phyloP scores from a whole-genome alignment of 2,329 filamentous ascomycete species.

The Trichoderma sp. region DNA sequence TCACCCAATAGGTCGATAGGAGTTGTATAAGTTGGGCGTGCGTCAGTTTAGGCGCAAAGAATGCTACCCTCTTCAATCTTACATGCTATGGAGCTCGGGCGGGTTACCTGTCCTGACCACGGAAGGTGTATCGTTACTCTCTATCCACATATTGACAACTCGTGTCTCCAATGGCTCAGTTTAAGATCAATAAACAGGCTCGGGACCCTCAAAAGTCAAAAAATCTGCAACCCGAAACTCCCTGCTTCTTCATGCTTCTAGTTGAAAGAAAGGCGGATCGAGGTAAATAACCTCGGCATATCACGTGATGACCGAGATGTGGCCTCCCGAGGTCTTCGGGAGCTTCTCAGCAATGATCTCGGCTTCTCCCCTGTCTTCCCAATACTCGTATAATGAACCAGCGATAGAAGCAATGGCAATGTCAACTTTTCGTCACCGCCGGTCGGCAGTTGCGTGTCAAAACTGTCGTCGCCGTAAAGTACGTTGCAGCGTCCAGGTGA shows the following conservation, averaged over 20 bases:
- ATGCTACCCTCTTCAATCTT: not conserved
- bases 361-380: not conserved
- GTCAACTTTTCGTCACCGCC: not conserved
- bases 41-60: not conserved
- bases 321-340: not conserved
- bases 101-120: not conserved
- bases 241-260: not conserved
- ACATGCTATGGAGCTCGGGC: not conserved
- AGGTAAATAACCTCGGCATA: not conserved
- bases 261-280: not conserved
- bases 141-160: not conserved
- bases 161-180: not conserved
- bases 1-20: not conserved
- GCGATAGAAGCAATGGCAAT: not conserved
- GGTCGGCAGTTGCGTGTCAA: conserved; percentile 8
- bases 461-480: conserved; percentile 10
- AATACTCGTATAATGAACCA: not conserved
- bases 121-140: not conserved
- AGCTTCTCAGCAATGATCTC: not conserved
- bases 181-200: not conserved
- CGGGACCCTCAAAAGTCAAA: not conserved
- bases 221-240: not conserved
- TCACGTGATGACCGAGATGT: not conserved
- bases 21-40: not conserved
- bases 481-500: conserved; percentile 1